phyloP scores from a whole-genome alignment of 2,329 filamentous ascomycete species.

The Colletotrichum coccodes region DNA sequence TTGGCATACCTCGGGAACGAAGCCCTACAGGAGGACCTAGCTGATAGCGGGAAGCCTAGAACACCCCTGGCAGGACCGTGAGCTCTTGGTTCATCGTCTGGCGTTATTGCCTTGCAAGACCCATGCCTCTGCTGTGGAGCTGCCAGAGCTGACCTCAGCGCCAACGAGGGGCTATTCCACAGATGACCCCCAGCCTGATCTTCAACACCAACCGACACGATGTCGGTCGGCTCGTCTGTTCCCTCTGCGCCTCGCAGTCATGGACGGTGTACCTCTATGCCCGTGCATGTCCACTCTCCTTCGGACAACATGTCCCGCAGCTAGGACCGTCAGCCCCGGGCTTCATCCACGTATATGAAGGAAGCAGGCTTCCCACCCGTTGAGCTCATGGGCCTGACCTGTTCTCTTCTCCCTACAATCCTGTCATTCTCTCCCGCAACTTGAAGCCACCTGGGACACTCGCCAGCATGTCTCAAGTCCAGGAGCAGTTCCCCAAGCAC shows the following conservation, averaged over 20 bases:
- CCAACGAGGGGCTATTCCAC: neutral
- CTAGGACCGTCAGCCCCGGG: neutral
- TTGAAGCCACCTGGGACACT: neutral
- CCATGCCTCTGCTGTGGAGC: constrained; percentile 25
- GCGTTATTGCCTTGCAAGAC: constrained; percentile 1
- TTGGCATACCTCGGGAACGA: constrained; percentile 6
- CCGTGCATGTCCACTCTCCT: neutral
- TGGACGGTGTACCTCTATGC: neutral
- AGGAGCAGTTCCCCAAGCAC: constrained; percentile 25
- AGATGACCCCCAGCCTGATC: constrained; percentile 2
- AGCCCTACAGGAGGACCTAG: constrained; percentile 13
- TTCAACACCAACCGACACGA: constrained; percentile 1
- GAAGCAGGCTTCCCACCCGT: neutral
- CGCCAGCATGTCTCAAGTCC: constrained; percentile 16
- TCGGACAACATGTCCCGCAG: neutral
- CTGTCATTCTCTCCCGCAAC: neutral
- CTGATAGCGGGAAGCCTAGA: constrained; percentile 18
- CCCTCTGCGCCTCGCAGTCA: constrained; percentile 2
- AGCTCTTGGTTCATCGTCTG: constrained; percentile 11
- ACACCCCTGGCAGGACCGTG: neutral
- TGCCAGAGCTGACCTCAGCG: constrained; percentile 25
- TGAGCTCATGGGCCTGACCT: neutral
- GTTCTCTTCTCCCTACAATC: neutral
- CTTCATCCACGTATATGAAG: constrained; percentile 11
- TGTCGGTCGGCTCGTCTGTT: neutral